A percentile compares a stretch with the other conserved stretches of the same genome.
Conservation (phyloP, 805 yeast genomes). For the Lachancea thermotolerans region DNA sequence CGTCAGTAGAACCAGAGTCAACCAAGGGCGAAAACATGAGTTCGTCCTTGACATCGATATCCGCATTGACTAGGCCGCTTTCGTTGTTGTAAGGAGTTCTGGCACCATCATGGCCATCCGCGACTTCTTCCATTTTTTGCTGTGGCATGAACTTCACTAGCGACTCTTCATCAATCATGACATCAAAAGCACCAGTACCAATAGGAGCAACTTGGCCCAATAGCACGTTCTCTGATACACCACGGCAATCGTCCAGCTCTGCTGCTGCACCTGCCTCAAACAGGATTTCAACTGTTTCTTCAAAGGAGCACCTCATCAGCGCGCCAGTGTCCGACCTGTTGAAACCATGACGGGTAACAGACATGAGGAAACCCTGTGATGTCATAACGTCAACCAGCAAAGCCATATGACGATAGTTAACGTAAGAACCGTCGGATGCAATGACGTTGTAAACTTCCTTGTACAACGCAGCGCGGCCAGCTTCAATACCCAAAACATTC, state of each 20-base stretch:
- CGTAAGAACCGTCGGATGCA: constrained; percentile 99
- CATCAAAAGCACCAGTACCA: constrained; percentile 97
- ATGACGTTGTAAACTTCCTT: constrained; percentile 93
- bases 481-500: constrained; percentile 96
- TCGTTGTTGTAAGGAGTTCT: constrained; percentile 84
- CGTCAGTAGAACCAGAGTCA: constrained; percentile 76
- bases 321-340: constrained; percentile 99
- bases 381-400: constrained; percentile 97
- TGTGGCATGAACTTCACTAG: constrained; percentile 48
- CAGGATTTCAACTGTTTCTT: constrained; percentile 96
- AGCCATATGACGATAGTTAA: constrained; percentile 97
- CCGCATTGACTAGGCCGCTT: constrained; percentile 55
- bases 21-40: constrained; percentile 89
- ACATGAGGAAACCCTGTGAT: constrained; percentile 95
- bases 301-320: constrained; percentile 97
- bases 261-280: constrained; percentile 98
- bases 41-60: constrained; percentile 57
- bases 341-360: constrained; percentile 98
- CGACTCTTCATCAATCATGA: constrained; percentile 86
- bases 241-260: constrained; percentile 95
- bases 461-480: constrained; percentile 90
- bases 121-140: constrained; percentile 34
- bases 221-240: constrained; percentile 96
- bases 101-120: constrained; percentile 61
- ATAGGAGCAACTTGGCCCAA: constrained; percentile 98